Conservation (phyloP, 495 filamentous ascomycete species). For the Talaromyces nanjingensis region DNA sequence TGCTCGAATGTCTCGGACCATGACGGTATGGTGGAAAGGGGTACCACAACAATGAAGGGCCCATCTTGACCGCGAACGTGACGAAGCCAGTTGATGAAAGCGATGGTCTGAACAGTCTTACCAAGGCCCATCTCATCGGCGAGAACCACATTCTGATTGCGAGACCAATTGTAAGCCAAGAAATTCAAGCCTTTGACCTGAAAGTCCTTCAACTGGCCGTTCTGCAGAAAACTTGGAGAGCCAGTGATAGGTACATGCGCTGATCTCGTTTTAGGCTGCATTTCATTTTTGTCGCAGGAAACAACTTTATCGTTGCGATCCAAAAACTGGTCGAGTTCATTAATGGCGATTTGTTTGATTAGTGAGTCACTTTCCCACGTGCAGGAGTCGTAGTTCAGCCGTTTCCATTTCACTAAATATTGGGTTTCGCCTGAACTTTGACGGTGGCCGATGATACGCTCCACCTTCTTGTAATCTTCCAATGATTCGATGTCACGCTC, state of each 20-base stretch:
- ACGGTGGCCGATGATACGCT: conserved; percentile 78
- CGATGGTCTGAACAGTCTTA: conserved; percentile 96
- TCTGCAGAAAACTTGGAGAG: conserved; percentile 78
- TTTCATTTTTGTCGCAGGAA: conserved; percentile 65
- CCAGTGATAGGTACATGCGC: conserved; percentile 64
- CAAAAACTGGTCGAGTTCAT: conserved; percentile 83
- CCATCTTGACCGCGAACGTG: conserved; percentile 85
- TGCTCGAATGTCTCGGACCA: conserved; percentile 97
- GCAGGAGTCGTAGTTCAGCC: conserved; percentile 80
- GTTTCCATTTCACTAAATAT: conserved; percentile 89
- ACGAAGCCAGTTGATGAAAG: conserved; percentile 97
- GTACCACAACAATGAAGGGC: conserved; percentile 91
- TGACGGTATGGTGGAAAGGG: conserved; percentile 89
- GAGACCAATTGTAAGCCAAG: conserved; percentile 88
- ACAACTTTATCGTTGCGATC: conserved; percentile 71
- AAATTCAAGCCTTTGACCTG: conserved; percentile 93
- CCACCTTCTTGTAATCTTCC: conserved; percentile 79
- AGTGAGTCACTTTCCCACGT: conserved; percentile 85
- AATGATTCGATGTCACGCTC: conserved; percentile 79
- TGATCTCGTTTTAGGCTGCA: conserved; percentile 64
- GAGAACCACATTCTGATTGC: conserved; percentile 85
- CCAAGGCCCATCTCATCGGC: conserved; percentile 98
- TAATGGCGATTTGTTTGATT: conserved; percentile 69
- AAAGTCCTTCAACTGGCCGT: conserved; percentile 85
- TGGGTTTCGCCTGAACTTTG: conserved; percentile 69